Conservation (phyloP, 1,139 yeast genomes). For the Sugiyamaella xylanicola region DNA sequence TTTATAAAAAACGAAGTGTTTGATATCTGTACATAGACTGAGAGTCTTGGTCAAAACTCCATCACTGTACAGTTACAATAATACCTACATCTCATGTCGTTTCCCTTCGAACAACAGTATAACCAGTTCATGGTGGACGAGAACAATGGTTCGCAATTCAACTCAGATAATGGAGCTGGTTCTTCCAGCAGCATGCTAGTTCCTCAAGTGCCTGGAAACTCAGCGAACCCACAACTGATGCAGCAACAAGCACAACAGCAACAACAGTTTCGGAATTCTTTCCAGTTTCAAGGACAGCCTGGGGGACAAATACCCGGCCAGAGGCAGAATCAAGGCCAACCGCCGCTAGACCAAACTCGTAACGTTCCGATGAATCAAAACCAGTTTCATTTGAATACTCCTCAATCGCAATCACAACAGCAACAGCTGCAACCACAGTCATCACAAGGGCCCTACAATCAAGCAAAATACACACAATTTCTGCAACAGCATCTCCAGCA, state of each 20-base stretch:
- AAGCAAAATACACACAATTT: conserved; percentile 16
- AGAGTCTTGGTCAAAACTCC: too few relatives aligned
- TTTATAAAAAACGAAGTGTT: not conserved
- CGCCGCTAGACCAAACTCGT: not conserved
- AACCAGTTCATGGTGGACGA: conserved; percentile 14
- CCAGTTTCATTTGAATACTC: conserved; percentile 1
- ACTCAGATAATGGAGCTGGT: not conserved
- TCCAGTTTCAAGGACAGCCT: conserved; percentile 14
- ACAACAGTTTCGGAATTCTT: conserved; percentile 10
- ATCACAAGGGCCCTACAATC: conserved; percentile 3
- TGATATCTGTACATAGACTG: too few relatives aligned
- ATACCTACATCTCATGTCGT: conserved; percentile 11
- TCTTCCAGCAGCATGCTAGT: conserved; percentile 4
- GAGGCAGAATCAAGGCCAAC: conserved; percentile 4
- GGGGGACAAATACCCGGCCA: conserved; percentile 5
- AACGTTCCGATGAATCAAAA: conserved; percentile 1
- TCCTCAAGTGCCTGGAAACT: conserved; percentile 15
- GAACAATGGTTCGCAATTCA: not conserved
- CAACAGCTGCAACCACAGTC: not conserved
- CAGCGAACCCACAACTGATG: conserved; percentile 22
- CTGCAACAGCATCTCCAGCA: conserved; percentile 21
- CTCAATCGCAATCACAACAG: conserved; percentile 8
- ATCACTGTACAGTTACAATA: too few relatives aligned
- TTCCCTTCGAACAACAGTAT: conserved; percentile 17
- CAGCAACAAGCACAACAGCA: conserved; percentile 27